Evolutionary conservation across 495 filamentous ascomycete genomes (phyloP).

Genomic region (Daldinia grandis): DNA sequence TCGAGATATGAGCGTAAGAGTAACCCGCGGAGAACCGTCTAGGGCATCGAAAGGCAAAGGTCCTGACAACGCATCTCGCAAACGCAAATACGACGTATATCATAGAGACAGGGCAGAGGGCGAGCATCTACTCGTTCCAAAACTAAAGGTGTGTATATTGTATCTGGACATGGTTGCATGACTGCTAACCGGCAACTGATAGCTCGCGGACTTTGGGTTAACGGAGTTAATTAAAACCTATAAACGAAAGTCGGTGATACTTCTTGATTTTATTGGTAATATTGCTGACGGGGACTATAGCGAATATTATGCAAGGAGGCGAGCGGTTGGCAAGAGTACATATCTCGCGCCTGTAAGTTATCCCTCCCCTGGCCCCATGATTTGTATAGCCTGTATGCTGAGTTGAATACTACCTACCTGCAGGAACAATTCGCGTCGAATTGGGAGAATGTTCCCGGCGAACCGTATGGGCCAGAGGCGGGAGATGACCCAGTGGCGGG

Average conservation of each 20-base stretch:
- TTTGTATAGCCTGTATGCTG: neutral
- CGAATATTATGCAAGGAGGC: conserved; percentile 1
- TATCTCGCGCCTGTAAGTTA: conserved; percentile 26
- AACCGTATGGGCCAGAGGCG: neutral
- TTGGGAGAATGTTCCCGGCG: conserved; percentile 5
- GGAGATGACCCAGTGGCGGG: conserved; percentile 4
- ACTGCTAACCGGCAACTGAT: conserved; percentile 6
- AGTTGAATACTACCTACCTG: neutral
- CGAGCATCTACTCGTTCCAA: conserved; percentile 22
- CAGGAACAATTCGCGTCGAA: conserved; percentile 32
- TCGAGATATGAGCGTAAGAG: too few relatives aligned
- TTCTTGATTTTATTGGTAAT: too few relatives aligned
- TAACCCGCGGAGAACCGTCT: too few relatives aligned
- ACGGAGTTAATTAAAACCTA: neutral
- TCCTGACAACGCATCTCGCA: neutral
- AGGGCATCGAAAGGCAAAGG: neutral
- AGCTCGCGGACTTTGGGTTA: conserved; percentile 36
- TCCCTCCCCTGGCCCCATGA: neutral
- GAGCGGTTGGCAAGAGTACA: conserved; percentile 2
- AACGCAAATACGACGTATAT: neutral
- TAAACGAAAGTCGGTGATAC: conserved; percentile 29
- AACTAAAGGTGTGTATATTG: conserved; percentile 13
- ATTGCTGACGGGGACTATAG: conserved; percentile 11
- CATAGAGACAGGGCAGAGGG: neutral
- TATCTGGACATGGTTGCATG: neutral